Base-by-base conservation (phyloP, 805 yeast genomes). In the Cyberlindnera maclurae region DNA sequence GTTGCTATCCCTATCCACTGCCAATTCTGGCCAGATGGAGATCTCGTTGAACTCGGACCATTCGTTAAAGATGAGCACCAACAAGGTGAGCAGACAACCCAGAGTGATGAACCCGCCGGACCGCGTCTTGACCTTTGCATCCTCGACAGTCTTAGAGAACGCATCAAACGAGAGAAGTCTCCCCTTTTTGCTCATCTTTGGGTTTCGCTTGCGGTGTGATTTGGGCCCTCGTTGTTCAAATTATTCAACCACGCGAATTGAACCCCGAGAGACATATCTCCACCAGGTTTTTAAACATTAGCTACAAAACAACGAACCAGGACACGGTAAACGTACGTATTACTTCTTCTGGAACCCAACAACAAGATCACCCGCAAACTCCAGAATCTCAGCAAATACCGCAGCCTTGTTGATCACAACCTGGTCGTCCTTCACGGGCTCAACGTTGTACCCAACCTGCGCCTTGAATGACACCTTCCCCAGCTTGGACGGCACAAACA, bases 81-180 rank as follows among this genome's bases (percentile, higher is more conserved):
- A 40, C 13, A 86, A 79, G 3, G 83, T 67, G 5, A 77, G 36
- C 3, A 77, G 52, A 53, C 96, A 82, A 3, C 75, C 63, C 31
- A 93, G 52, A 3, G 97, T 87, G 53, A 93, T 84, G 20, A 87
- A 52, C 3, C 96, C 98, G 38, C 98, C 98, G 8, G 90, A 71
- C 5, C 90, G 72, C 4, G 98, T 93, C 45, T 83, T 78, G 44
- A 93, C 76, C 36, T 85, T 74, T 8, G 95, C 94, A 59, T 93
- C 98, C 55, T 90, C 97, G 27, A 86, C 89, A 5, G 97, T 85
- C 62, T 89, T 90, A 22, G 95, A 75, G 57, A 90, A 89, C n/a
- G 90, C 95, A 61, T 89, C 97, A 42, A 84, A 65, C 31, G 80
- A 75, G 35, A 84, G 42, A 27, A 67, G 51, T 1, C 57, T 52